Conservation (phyloP, 2,329 filamentous ascomycete genomes). For the Fusarium veterinarium region DNA sequence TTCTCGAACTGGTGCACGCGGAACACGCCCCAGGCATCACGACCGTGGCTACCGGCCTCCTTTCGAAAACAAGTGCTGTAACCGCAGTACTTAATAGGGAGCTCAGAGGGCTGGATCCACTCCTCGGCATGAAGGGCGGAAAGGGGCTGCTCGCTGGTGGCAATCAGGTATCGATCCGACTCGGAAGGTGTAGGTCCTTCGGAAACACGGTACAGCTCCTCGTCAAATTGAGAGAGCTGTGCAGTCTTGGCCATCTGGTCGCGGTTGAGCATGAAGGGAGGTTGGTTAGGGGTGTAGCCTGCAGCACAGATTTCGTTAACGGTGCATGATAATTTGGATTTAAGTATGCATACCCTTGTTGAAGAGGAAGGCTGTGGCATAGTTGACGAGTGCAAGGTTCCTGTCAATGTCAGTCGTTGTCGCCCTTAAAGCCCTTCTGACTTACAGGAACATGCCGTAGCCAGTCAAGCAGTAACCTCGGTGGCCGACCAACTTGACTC, state of each 20-base stretch:
- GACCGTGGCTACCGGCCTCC: conserved; percentile 86
- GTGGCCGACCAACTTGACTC: conserved; percentile 94
- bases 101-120: conserved; percentile 85
- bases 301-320: conserved; percentile 8
- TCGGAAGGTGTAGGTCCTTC: conserved; percentile 85
- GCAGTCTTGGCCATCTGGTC: conserved; percentile 98
- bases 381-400: conserved; percentile 94
- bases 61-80: conserved; percentile 96
- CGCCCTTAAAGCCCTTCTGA: neutral
- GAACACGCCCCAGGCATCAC: conserved; percentile 98
- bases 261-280: conserved; percentile 94
- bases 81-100: conserved; percentile 85
- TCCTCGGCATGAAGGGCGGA: conserved; percentile 93
- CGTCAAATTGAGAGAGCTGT: conserved; percentile 96
- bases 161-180: conserved; percentile 83
- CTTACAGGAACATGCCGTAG: conserved; percentile 82
- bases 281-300: conserved; percentile 85
- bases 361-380: conserved; percentile 86
- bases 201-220: conserved; percentile 97
- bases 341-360: conserved; percentile 35
- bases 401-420: conserved; percentile 30
- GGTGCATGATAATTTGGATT: neutral
- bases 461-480: conserved; percentile 91
- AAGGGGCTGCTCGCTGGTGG: conserved; percentile 94
- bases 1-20: conserved; percentile 98